These are phyloP conservation scores for Musa itinerans DNA, from an alignment of 176 grass and related monocot species.

Conservation along the genomic window DNA sequence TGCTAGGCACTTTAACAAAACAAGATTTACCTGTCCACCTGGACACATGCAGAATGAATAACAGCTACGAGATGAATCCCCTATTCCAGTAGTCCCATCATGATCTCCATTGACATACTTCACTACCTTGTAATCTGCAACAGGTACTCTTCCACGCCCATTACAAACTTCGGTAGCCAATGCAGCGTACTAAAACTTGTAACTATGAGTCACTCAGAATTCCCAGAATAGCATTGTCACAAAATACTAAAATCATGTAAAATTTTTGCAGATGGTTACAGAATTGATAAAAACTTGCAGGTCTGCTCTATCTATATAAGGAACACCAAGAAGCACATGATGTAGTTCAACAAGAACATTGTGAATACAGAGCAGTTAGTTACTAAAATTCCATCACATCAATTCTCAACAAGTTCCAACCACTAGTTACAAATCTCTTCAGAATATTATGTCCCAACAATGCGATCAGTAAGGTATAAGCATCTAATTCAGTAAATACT, in stretches of 20 bases:
- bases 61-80: conserved; percentile 49
- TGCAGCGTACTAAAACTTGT: conserved; percentile 54
- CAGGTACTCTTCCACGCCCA: conserved; percentile 92
- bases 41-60: conserved; percentile 99
- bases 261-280: not conserved
- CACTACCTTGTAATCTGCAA: conserved; percentile 90
- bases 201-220: conserved; percentile 5
- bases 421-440: too few species aligned
- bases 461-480: too few species aligned
- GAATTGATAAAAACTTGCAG: not conserved
- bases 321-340: not conserved
- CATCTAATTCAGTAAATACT: too few species aligned
- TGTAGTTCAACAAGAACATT: not conserved
- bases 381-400: too few species aligned
- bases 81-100: conserved; percentile 11
- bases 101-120: conserved; percentile 51
- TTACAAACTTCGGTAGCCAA: conserved; percentile 71
- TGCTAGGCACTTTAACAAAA: not conserved
- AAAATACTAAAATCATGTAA: not conserved
- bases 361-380: too few species aligned
- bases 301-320: not conserved
- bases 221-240: not conserved
- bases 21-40: conserved; percentile 63
- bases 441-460: too few species aligned
- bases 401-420: too few species aligned